Conservation (phyloP, 345 rosid species). For the Murraya koenigii region DNA sequence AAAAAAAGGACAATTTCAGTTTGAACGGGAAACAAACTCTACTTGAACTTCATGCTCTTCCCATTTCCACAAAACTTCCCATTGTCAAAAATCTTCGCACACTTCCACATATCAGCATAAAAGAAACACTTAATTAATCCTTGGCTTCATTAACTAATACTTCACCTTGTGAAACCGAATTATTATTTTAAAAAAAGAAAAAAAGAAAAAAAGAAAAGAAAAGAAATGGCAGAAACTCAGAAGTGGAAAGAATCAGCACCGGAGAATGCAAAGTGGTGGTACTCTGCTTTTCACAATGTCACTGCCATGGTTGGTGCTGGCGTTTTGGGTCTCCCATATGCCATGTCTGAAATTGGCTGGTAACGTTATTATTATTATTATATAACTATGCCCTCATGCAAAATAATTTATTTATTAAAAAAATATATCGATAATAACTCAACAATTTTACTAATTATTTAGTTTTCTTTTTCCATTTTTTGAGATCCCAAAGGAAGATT, state of each 20-base stretch:
- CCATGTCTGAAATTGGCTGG: conserved; percentile 74
- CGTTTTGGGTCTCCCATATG: conserved; percentile 62
- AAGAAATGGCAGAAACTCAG: background rate
- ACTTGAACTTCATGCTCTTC: background rate
- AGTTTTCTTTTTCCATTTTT: background rate
- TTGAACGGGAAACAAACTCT: conserved; percentile 8
- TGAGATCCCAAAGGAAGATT: background rate
- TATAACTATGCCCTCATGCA: too few species aligned
- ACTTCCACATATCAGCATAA: background rate
- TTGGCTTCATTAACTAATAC: background rate
- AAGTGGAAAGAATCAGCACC: background rate
- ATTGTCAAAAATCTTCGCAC: too few species aligned
- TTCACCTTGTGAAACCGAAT: background rate
- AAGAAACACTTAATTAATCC: background rate
- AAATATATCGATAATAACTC: too few species aligned
- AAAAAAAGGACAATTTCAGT: background rate
- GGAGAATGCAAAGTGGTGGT: conserved; percentile 58
- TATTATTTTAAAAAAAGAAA: too few species aligned
- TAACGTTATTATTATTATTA: background rate
- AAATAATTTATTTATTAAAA: too few species aligned
- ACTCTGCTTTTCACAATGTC: conserved; percentile 65
- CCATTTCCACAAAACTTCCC: background rate
- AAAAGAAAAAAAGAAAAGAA: too few species aligned
- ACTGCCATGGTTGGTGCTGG: conserved; percentile 83
- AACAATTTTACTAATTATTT: too few species aligned